Percentiles rank a stretch among this genome's conserved stretches.
Evolutionary conservation across 2,329 filamentous ascomycete species (phyloP).

Genomic region (Keithomyces neogunnii): DNA sequence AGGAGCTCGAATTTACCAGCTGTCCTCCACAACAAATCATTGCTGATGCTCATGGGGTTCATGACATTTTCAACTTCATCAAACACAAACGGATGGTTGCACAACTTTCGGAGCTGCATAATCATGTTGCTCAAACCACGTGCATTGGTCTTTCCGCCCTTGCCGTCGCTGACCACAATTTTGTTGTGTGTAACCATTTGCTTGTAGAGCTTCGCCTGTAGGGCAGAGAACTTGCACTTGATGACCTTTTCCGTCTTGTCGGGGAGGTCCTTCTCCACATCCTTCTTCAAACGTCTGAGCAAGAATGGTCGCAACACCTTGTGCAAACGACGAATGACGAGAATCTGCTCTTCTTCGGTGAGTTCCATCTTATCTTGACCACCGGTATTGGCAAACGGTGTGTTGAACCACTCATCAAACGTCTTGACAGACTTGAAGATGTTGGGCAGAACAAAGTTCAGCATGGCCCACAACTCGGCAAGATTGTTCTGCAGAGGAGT

Average conservation of each 20-base stretch:
- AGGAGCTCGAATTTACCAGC: constrained; percentile 95
- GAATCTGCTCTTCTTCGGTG: constrained; percentile 97
- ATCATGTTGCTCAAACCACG: constrained; percentile 99
- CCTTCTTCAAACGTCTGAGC: constrained; percentile 96
- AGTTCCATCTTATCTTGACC: constrained; percentile 98
- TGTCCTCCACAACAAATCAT: constrained; percentile 91
- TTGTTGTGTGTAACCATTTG: constrained; percentile 96
- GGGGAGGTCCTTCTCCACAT: constrained; percentile 96
- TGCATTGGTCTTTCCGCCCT: constrained; percentile 88
- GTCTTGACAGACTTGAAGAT: constrained; percentile 99
- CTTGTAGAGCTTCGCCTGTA: constrained; percentile 92
- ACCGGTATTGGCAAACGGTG: constrained; percentile 95
- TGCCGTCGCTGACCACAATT: constrained; percentile 87
- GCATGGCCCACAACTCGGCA: constrained; percentile 90
- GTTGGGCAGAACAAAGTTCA: constrained; percentile 95
- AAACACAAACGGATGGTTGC: constrained; percentile 98
- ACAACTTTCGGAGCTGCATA: constrained; percentile 97
- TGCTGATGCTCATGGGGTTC: constrained; percentile 81
- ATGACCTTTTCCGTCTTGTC: constrained; percentile 99
- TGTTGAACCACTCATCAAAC: constrained; percentile 99
- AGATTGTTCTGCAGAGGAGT: constrained; percentile 97
- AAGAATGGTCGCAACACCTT: constrained; percentile 97
- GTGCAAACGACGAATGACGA: constrained; percentile 95
- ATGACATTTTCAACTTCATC: constrained; percentile 97
- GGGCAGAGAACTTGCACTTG: constrained; percentile 95